Percentiles rank a stretch among this genome's conserved stretches.
Evolutionary conservation across 257 asterid genomes (phyloP).

Genomic region (Fraxinus excelsior): DNA sequence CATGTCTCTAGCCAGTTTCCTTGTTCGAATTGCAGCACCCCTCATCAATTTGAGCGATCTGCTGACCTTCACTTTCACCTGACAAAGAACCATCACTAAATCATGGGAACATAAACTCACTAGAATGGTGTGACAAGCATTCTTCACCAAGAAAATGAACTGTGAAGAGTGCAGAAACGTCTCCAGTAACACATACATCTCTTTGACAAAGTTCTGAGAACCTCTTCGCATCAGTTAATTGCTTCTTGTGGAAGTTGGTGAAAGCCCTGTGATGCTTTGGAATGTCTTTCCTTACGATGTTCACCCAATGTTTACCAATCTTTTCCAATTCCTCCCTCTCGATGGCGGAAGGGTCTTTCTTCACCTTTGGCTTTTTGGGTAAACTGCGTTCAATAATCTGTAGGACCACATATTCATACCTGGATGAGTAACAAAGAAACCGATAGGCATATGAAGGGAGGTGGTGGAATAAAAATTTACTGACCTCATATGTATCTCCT

Average conservation of each 20-base stretch:
- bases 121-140: constrained; percentile 15
- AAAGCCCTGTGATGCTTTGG: constrained; percentile 86
- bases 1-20: constrained; percentile 95
- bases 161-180: background rate
- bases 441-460: constrained; percentile 6
- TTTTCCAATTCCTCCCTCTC: constrained; percentile 93
- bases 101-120: constrained; percentile 20
- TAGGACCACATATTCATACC: constrained; percentile 38
- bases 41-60: constrained; percentile 87
- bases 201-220: constrained; percentile 89
- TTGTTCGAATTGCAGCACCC: constrained; percentile 83
- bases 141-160: constrained; percentile 18
- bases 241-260: constrained; percentile 72
- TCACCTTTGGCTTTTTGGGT: constrained; percentile 74
- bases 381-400: constrained; percentile 95
- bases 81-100: constrained; percentile 27
- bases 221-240: constrained; percentile 85
- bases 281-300: constrained; percentile 84
- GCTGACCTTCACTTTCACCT: constrained; percentile 94
- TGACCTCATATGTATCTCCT: constrained; percentile 97
- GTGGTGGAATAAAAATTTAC: constrained; percentile 25
- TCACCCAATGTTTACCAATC: constrained; percentile 74
- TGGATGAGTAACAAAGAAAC: constrained; percentile 23
- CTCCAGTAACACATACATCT: constrained; percentile 59
- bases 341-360: constrained; percentile 80